Conservation (phyloP, 805 yeast species). For the Cyberlindnera mississippiensis region DNA sequence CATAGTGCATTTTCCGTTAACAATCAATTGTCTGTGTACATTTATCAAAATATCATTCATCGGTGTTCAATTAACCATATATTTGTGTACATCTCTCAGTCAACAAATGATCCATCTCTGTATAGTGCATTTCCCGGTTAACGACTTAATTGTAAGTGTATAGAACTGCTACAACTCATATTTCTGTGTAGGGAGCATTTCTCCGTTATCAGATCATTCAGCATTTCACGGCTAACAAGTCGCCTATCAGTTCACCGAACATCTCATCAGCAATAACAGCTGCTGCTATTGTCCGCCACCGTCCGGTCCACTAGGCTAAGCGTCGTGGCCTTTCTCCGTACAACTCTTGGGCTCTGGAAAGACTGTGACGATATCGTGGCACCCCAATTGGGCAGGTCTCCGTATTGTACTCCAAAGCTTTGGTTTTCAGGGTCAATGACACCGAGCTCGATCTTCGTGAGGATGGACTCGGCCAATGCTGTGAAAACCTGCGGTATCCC, state of each 20-base stretch:
- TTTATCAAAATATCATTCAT: no score
- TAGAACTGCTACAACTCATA: no score
- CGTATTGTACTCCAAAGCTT: slow-evolving; percentile 47
- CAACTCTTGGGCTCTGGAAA: slow-evolving; percentile 4
- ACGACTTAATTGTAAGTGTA: no score
- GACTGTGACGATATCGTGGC: slow-evolving; percentile 8
- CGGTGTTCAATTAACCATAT: no score
- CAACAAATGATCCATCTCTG: no score
- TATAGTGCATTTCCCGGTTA: no score
- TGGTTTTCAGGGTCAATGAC: slow-evolving; percentile 43
- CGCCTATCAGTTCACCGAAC: no score
- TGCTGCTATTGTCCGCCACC: slow-evolving; percentile 4
- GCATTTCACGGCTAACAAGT: no score
- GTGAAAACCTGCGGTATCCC: slow-evolving; percentile 40
- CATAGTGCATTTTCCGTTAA: no score
- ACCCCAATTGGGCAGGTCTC: slow-evolving; percentile 33
- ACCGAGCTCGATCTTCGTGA: slow-evolving; percentile 46
- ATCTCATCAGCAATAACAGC: slow-evolving; percentile 9
- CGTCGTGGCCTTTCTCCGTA: slow-evolving; percentile 17
- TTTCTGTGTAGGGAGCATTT: no score
- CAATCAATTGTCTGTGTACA: neutral
- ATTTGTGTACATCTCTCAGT: no score
- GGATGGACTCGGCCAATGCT: slow-evolving; percentile 35
- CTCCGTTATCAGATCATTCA: no score
- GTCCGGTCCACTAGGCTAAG: slow-evolving; percentile 18